These are phyloP conservation scores for Clausena lansium DNA, from an alignment of 345 rosid genomes.

Conservation along the genomic window DNA sequence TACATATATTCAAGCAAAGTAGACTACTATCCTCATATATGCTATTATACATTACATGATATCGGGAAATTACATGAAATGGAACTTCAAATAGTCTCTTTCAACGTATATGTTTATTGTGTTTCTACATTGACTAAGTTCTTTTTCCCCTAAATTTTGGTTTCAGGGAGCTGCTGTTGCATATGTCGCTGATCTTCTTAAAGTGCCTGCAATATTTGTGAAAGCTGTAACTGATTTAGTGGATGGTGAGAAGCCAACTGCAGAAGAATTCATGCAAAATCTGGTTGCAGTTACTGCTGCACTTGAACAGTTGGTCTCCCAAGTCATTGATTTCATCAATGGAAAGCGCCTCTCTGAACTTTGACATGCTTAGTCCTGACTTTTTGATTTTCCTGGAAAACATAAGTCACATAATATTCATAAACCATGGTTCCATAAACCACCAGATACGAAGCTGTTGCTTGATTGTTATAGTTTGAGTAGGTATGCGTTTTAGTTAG, in stretches of 20 bases:
- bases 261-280: conserved; percentile 80
- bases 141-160: neutral
- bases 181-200: conserved; percentile 73
- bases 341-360: conserved; percentile 76
- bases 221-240: conserved; percentile 86
- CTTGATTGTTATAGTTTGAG: conserved; percentile 4
- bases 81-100: neutral
- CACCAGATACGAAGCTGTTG: conserved; percentile 12
- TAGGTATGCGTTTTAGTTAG: neutral
- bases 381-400: conserved; percentile 15
- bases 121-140: conserved; percentile 1
- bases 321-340: conserved; percentile 57
- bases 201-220: conserved; percentile 75
- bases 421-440: conserved; percentile 1
- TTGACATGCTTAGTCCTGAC: conserved; percentile 24
- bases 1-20: neutral
- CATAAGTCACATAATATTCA: neutral
- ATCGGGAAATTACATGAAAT: neutral
- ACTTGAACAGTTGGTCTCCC: conserved; percentile 53
- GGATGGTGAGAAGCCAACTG: conserved; percentile 75
- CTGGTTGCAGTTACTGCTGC: conserved; percentile 62
- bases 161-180: conserved; percentile 87
- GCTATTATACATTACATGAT: neutral
- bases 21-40: neutral
- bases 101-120: neutral